Percentiles rank a stretch among this genome's conserved stretches.
phyloP scores from a whole-genome alignment of 2,329 filamentous ascomycete species.

The Colletotrichum cuscutae region DNA sequence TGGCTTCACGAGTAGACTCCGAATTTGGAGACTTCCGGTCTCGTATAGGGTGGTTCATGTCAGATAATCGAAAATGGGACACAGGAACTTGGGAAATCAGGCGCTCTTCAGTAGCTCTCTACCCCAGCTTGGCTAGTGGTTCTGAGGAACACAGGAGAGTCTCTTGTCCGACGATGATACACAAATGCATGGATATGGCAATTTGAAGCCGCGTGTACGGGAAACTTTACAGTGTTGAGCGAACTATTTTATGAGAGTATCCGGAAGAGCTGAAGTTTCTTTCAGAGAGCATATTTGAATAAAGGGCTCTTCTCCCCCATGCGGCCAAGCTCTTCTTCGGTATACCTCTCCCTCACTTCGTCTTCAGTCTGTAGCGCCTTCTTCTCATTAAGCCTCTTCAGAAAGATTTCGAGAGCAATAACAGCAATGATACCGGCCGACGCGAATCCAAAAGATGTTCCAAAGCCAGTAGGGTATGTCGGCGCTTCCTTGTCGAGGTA shows the following conservation, averaged over 20 bases:
- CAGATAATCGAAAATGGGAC: not conserved
- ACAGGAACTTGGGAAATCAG: not conserved
- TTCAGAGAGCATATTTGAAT: conserved; percentile 43
- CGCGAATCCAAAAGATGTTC: conserved; percentile 25
- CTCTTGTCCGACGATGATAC: not conserved
- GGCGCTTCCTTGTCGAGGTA: conserved; percentile 34
- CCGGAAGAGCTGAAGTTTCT: not conserved
- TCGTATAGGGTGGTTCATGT: not conserved
- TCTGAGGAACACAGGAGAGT: not conserved
- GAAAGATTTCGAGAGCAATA: conserved; percentile 20
- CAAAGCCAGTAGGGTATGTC: conserved; percentile 33
- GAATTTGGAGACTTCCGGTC: not conserved
- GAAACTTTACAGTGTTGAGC: not conserved
- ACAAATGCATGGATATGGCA: not conserved
- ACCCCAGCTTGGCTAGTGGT: not conserved
- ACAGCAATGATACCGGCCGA: conserved; percentile 33
- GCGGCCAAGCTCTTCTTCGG: conserved; percentile 41
- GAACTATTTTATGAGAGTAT: not conserved
- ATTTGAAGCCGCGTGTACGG: not conserved
- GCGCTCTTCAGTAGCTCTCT: not conserved
- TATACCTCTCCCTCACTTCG: conserved; percentile 41
- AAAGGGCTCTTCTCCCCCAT: conserved; percentile 46
- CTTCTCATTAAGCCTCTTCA: conserved; percentile 38
- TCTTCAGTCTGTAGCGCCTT: conserved; percentile 39
- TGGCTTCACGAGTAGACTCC: not conserved